Evolutionary conservation across 345 rosid species (phyloP).

Genomic region (Eutrema heterophyllum): DNA sequence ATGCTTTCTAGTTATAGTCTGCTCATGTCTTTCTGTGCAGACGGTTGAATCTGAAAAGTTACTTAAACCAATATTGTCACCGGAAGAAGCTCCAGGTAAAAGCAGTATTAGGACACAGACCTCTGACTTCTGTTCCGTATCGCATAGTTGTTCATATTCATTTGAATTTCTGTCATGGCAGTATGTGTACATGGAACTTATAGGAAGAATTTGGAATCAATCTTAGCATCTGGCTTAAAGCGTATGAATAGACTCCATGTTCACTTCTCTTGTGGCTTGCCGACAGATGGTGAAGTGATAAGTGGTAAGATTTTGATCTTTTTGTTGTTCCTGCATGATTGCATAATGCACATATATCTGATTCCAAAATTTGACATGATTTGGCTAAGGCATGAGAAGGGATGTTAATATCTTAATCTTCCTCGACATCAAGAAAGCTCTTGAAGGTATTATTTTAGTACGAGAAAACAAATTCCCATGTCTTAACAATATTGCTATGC

Average conservation of each 20-base stretch:
- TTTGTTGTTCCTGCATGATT: not conserved
- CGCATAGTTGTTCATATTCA: not conserved
- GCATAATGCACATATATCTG: not conserved
- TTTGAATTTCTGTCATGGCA: slow-evolving; percentile 22
- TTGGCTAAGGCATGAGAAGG: slow-evolving; percentile 66
- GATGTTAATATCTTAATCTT: slow-evolving; percentile 64
- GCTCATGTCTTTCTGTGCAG: slow-evolving; percentile 36
- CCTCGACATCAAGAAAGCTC: slow-evolving; percentile 69
- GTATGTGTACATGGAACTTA: slow-evolving; percentile 96
- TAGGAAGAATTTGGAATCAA: slow-evolving; percentile 63
- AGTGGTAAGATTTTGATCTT: slow-evolving; percentile 49
- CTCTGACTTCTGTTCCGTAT: not conserved
- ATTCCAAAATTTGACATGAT: not conserved
- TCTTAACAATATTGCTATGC: not conserved
- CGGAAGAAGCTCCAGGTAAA: slow-evolving; percentile 68
- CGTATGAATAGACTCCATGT: slow-evolving; percentile 82
- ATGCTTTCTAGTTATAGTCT: not conserved
- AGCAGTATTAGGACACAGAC: not conserved
- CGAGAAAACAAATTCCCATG: not conserved
- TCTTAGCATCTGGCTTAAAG: slow-evolving; percentile 70
- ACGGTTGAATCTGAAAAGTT: slow-evolving; percentile 73
- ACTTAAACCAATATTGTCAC: slow-evolving; percentile 60
- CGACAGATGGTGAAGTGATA: slow-evolving; percentile 73
- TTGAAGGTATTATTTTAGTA: slow-evolving; percentile 54
- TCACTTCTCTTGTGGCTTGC: slow-evolving; percentile 87